A percentile compares a stretch with the other conserved stretches of the same genome.
These are phyloP conservation scores for Trichophyton rubrum DNA, from an alignment of 2,329 filamentous ascomycete species.

Conservation along the genomic window DNA sequence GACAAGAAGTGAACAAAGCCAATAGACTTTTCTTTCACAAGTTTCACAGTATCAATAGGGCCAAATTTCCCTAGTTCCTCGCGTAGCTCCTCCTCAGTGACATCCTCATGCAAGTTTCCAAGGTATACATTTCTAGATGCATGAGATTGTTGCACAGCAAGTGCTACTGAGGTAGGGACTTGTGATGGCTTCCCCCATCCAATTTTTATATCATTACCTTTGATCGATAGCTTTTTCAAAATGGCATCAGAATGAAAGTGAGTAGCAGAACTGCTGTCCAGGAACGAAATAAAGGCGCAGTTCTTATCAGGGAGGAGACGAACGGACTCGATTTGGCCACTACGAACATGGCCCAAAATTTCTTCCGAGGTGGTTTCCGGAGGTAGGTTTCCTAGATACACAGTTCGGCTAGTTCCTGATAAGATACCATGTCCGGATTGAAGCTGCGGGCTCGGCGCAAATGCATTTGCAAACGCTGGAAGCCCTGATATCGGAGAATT, in stretches of 20 bases:
- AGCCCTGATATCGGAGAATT: conserved; percentile 78
- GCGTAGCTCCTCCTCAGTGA: conserved; percentile 79
- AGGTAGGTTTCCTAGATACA: conserved; percentile 97
- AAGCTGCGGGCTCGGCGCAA: conserved; percentile 40
- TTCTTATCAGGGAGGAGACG: conserved; percentile 96
- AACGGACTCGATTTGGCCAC: conserved; percentile 98
- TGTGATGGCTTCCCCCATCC: conserved; percentile 98
- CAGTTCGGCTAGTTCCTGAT: conserved; percentile 85
- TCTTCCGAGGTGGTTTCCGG: conserved; percentile 94
- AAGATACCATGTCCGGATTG: conserved; percentile 67
- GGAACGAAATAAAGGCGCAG: conserved; percentile 97
- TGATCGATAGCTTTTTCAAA: conserved; percentile 97
- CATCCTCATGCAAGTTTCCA: conserved; percentile 82
- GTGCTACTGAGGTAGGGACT: conserved; percentile 91
- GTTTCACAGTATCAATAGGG: conserved; percentile 91
- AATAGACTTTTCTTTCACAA: conserved; percentile 95
- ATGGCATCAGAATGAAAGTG: conserved; percentile 99
- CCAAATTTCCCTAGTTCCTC: conserved; percentile 96
- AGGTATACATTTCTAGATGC: conserved; percentile 96
- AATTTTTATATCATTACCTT: conserved; percentile 98
- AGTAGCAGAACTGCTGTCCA: conserved; percentile 92
- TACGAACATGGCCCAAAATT: conserved; percentile 88
- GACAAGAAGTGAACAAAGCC: conserved; percentile 96
- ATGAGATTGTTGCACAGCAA: conserved; percentile 93
- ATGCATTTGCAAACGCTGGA: conserved; percentile 48